phyloP scores from a whole-genome alignment of 495 filamentous ascomycete species.

The Gamarada debralockiae region DNA sequence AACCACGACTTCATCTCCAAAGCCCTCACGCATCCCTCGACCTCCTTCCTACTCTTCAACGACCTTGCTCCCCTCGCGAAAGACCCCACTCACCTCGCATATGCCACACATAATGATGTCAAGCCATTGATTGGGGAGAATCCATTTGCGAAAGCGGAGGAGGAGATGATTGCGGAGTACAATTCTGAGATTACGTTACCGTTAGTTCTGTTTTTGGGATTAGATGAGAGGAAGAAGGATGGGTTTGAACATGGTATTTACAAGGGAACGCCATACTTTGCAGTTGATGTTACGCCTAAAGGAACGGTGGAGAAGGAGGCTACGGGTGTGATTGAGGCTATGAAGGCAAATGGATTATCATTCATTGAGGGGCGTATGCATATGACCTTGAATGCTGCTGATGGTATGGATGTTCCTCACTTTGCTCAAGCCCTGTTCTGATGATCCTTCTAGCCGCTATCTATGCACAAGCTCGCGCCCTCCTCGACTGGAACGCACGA shows the following conservation, averaged over 20 bases:
- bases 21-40: conserved; percentile 67
- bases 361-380: conserved; percentile 59
- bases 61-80: conserved; percentile 72
- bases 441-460: conserved; percentile 61
- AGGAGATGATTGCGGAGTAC: conserved; percentile 65
- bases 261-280: conserved; percentile 77
- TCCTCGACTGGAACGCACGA: conserved; percentile 90
- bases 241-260: conserved; percentile 46
- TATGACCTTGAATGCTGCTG: conserved; percentile 40
- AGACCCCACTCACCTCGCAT: conserved; percentile 51
- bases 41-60: conserved; percentile 73
- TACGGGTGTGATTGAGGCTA: conserved; percentile 36
- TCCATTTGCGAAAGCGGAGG: conserved; percentile 68
- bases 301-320: conserved; percentile 42
- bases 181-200: conserved; percentile 65
- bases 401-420: conserved; percentile 46
- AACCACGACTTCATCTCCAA: conserved; percentile 75
- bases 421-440: conserved; percentile 11
- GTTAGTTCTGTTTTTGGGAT: conserved; percentile 77
- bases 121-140: conserved; percentile 64
- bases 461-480: conserved; percentile 84
- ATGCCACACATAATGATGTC: conserved; percentile 59
- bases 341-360: conserved; percentile 54
- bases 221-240: conserved; percentile 64
- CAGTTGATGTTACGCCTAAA: conserved; percentile 79